phyloP scores from a whole-genome alignment of 805 yeast genomes.

The Debaryomyces castellii region DNA sequence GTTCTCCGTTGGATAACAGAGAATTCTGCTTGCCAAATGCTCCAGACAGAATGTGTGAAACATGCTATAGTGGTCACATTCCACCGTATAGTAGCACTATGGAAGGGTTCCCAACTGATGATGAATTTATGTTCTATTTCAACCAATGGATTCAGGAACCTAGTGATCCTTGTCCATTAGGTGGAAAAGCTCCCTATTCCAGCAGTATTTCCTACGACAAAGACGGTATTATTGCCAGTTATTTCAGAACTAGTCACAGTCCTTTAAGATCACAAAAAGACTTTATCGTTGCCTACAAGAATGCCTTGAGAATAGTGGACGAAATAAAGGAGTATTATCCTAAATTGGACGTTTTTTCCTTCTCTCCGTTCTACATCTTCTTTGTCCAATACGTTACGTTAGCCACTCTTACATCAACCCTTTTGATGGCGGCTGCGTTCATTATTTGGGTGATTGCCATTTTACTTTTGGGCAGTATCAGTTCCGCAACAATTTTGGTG shows the following conservation, averaged over 20 bases:
- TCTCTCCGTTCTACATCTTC: slow-evolving; percentile 89
- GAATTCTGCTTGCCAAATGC: slow-evolving; percentile 68
- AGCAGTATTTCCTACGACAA: slow-evolving; percentile 49
- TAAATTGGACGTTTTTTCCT: slow-evolving; percentile 69
- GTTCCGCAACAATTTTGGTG: slow-evolving; percentile 56
- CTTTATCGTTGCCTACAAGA: slow-evolving; percentile 75
- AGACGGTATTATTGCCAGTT: slow-evolving; percentile 49
- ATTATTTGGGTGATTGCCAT: slow-evolving; percentile 55
- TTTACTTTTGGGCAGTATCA: slow-evolving; percentile 63
- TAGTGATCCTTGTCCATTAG: slow-evolving; percentile 90
- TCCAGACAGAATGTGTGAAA: slow-evolving; percentile 68
- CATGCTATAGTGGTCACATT: slow-evolving; percentile 62
- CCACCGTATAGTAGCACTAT: slow-evolving; percentile 69
- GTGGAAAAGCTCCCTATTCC: slow-evolving; percentile 92
- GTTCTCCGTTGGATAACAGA: slow-evolving; percentile 11
- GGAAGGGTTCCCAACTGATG: slow-evolving; percentile 78
- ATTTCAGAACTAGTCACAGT: slow-evolving; percentile 76
- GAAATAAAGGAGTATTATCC: slow-evolving; percentile 47
- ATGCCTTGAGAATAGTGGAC: slow-evolving; percentile 64
- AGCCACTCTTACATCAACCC: slow-evolving; percentile 52
- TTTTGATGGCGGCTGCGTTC: slow-evolving; percentile 52
- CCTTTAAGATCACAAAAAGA: slow-evolving; percentile 83
- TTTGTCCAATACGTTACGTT: slow-evolving; percentile 84
- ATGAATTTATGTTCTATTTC: slow-evolving; percentile 69
- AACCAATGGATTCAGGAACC: slow-evolving; percentile 80